phyloP scores from a whole-genome alignment of 208 protist species.

The Endotrypanum monterogeii region DNA sequence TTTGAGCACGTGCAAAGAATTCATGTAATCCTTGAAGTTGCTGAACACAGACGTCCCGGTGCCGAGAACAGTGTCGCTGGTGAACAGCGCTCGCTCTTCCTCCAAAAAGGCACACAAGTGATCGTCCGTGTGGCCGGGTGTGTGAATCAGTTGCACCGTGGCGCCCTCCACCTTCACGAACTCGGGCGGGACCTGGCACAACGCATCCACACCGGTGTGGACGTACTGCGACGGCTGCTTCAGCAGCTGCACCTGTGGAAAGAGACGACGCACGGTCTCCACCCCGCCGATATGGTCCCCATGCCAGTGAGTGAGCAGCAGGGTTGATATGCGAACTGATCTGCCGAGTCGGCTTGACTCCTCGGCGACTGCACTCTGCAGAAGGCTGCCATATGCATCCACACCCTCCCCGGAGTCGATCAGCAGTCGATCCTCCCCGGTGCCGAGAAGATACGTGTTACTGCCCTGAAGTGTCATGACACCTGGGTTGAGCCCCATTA shows the following conservation, averaged over 20 bases:
- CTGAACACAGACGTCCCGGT: conserved; percentile 64
- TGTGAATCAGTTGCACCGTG: conserved; percentile 47
- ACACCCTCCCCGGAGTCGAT: conserved; percentile 69
- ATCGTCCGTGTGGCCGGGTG: conserved; percentile 76
- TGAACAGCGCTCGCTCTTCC: conserved; percentile 65
- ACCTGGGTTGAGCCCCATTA: conserved; percentile 75
- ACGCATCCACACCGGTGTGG: conserved; percentile 27
- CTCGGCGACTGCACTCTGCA: conserved; percentile 31
- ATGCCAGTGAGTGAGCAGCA: conserved; percentile 78
- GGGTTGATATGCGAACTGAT: conserved; percentile 40
- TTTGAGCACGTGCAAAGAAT: conserved; percentile 37
- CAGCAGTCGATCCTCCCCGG: conserved; percentile 43
- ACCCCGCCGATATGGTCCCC: conserved; percentile 70
- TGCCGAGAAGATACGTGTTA: conserved; percentile 78
- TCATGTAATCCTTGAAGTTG: conserved; percentile 67
- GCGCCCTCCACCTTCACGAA: conserved; percentile 46
- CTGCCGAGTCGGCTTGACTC: conserved; percentile 34
- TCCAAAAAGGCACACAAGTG: conserved; percentile 53
- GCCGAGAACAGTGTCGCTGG: conserved; percentile 66
- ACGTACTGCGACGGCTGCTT: conserved; percentile 47
- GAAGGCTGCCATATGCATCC: conserved; percentile 35
- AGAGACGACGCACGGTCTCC: conserved; percentile 35
- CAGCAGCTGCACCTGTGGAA: conserved; percentile 44
- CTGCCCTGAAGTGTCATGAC: conserved; percentile 70
- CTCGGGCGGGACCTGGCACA: conserved; percentile 28